Evolutionary conservation across 805 yeast genomes (phyloP).

Genomic region (Candida suzukii): DNA sequence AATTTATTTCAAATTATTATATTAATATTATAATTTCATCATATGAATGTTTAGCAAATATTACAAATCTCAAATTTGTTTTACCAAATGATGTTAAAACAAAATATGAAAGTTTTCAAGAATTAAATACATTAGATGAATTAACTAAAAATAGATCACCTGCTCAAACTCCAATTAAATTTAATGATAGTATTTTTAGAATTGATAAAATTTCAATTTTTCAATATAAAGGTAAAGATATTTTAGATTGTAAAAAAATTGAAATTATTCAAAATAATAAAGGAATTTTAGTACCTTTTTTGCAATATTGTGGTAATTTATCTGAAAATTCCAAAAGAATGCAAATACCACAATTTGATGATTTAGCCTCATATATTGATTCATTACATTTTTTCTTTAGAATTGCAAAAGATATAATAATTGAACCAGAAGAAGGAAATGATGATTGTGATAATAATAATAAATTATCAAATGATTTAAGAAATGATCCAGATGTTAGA

Average conservation of each 20-base stretch:
- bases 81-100: background rate
- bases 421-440: background rate
- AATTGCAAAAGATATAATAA: background rate
- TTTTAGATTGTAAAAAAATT: background rate
- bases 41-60: conserved; percentile 12
- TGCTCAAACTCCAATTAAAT: background rate
- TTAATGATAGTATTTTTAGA: background rate
- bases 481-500: background rate
- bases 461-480: too few relatives aligned
- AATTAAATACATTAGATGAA: background rate
- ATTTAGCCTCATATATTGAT: background rate
- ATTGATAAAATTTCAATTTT: background rate
- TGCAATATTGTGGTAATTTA: background rate
- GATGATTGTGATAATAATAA: background rate
- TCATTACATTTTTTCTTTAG: background rate
- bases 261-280: background rate
- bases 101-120: background rate
- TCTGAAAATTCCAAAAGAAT: background rate
- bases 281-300: background rate
- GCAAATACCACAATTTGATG: background rate
- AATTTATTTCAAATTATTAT: background rate
- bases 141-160: background rate
- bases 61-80: conserved; percentile 4
- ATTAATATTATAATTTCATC: conserved; percentile 6
- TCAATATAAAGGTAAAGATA: background rate